phyloP scores from a whole-genome alignment of 495 filamentous ascomycete genomes.

The Darksidea phi region DNA sequence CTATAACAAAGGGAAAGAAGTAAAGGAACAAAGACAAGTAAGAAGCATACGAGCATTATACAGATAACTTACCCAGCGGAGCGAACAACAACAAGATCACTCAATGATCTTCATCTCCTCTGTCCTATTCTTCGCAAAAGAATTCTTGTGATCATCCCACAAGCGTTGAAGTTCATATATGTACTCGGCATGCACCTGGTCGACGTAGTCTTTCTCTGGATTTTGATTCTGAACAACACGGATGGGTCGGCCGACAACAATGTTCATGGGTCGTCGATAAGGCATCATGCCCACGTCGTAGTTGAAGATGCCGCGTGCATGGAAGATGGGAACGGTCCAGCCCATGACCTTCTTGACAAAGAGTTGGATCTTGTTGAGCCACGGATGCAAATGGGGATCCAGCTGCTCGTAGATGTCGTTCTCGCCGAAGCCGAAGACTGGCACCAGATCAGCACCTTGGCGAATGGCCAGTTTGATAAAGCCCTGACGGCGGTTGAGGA shows the following conservation, averaged over 20 bases:
- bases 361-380: slow-evolving; percentile 74
- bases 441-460: slow-evolving; percentile 86
- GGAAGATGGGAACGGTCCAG: slow-evolving; percentile 90
- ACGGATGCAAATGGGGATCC: slow-evolving; percentile 64
- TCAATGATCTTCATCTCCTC: slow-evolving; percentile 78
- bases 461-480: slow-evolving; percentile 91
- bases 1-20: no score
- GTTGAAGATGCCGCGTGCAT: slow-evolving; percentile 91
- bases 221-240: slow-evolving; percentile 60
- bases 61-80: no score
- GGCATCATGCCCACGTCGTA: slow-evolving; percentile 97
- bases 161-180: slow-evolving; percentile 73
- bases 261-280: slow-evolving; percentile 80
- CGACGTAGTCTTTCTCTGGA: slow-evolving; percentile 71
- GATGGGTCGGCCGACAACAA: slow-evolving; percentile 83
- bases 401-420: slow-evolving; percentile 95
- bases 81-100: slow-evolving; percentile 43
- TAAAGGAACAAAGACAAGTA: no score
- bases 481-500: slow-evolving; percentile 80
- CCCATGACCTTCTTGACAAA: slow-evolving; percentile 77
- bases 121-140: slow-evolving; percentile 68
- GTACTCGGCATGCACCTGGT: slow-evolving; percentile 75
- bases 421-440: slow-evolving; percentile 88
- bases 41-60: no score
- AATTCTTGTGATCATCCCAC: slow-evolving; percentile 87